These are phyloP conservation scores for Melampsora abietis-canadensis DNA, from an alignment of 1,284 basidiomycete genomes.

Conservation along the genomic window DNA sequence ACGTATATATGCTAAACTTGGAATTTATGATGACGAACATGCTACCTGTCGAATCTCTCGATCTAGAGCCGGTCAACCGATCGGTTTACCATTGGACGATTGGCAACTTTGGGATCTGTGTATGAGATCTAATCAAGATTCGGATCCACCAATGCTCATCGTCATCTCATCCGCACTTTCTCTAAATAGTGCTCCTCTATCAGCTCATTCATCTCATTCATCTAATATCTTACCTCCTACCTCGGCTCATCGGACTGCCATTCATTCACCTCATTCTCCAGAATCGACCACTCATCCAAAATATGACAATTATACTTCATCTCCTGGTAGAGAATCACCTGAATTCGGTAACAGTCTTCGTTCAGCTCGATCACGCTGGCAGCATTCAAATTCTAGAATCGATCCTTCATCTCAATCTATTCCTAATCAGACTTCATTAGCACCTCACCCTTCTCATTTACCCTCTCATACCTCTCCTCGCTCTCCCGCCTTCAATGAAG, in stretches of 20 bases:
- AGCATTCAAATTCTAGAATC: conserved; percentile 14
- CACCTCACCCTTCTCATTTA: conserved; percentile 22
- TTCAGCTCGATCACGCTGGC: conserved; percentile 26
- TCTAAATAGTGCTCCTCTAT: background rate
- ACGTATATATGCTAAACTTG: conserved; percentile 42
- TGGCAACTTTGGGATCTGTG: conserved; percentile 44
- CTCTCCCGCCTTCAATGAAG: conserved; percentile 18
- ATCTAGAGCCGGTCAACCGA: conserved; percentile 35
- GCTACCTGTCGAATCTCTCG: conserved; percentile 34
- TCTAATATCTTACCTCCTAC: conserved; percentile 1
- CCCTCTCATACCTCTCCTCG: conserved; percentile 19
- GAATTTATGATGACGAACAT: conserved; percentile 44
- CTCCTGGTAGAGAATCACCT: conserved; percentile 33
- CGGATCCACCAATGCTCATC: conserved; percentile 43
- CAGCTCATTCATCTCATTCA: conserved; percentile 6
- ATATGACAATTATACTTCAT: conserved; percentile 16
- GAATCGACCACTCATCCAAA: conserved; percentile 19
- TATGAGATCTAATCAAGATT: conserved; percentile 34
- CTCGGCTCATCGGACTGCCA: background rate
- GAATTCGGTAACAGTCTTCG: conserved; percentile 14
- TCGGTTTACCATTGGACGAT: conserved; percentile 40
- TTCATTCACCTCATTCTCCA: conserved; percentile 39
- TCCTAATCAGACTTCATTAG: conserved; percentile 12
- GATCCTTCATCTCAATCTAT: conserved; percentile 17
- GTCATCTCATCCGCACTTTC: conserved; percentile 12